Evolutionary conservation across 352 stramenopile species (phyloP).

Genomic region (Thalassiosira hispida): DNA sequence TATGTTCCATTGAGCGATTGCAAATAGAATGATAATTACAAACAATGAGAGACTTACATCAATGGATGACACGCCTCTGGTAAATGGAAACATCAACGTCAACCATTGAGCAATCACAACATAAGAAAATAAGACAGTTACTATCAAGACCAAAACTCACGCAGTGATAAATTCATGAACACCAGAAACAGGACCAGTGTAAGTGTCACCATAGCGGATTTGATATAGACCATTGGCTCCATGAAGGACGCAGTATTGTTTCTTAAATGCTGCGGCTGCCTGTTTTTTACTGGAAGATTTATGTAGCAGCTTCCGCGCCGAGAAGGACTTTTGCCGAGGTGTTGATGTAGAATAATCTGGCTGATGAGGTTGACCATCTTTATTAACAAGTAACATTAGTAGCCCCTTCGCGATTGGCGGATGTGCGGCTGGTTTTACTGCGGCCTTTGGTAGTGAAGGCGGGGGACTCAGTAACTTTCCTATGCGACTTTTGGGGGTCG

Average conservation of each 20-base stretch:
- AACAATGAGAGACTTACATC: constrained; percentile 33
- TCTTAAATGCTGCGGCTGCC: constrained; percentile 52
- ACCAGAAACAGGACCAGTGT: constrained; percentile 21
- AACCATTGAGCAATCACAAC: no score
- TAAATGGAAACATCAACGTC: no score
- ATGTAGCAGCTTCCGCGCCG: constrained; percentile 31
- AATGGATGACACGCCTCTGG: constrained; percentile 24
- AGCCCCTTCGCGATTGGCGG: constrained; percentile 37
- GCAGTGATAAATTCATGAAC: constrained; percentile 64
- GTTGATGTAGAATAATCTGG: constrained; percentile 1
- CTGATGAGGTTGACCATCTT: constrained; percentile 11
- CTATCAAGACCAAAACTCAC: no score
- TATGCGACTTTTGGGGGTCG: constrained; percentile 7
- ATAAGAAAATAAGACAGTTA: no score
- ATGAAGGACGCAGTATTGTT: constrained; percentile 62
- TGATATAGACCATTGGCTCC: constrained; percentile 61
- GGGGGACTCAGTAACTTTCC: not conserved
- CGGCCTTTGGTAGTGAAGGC: constrained; percentile 5
- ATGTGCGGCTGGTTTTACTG: constrained; percentile 36
- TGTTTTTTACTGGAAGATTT: constrained; percentile 32
- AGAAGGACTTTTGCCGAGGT: constrained; percentile 18
- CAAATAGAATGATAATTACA: not conserved
- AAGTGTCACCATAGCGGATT: constrained; percentile 55
- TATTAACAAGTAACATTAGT: constrained; percentile 42
- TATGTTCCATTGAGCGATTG: not conserved